Percentiles rank a stretch among this genome's conserved stretches.
Evolutionary conservation across 1,284 basidiomycete species (phyloP).

Genomic region (Pseudozyma flocculosa): DNA sequence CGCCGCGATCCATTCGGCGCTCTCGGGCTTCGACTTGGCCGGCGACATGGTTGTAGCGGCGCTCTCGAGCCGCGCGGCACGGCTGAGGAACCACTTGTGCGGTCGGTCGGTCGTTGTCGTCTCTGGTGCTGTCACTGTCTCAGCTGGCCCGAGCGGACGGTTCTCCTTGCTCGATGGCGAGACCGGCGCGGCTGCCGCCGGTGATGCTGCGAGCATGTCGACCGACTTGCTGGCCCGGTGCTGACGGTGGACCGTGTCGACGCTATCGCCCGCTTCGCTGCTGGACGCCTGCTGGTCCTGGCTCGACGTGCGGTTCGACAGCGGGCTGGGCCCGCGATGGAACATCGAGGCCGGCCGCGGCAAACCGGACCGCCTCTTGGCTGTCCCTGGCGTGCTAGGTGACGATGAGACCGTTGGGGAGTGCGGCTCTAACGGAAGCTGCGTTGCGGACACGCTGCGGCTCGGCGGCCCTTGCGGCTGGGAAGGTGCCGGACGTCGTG

Average conservation of each 20-base stretch:
- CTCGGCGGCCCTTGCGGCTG: too few relatives aligned
- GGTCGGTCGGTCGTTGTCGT: not conserved
- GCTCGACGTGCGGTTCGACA: not conserved
- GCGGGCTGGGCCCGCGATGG: constrained; percentile 4
- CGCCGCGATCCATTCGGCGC: constrained; percentile 26
- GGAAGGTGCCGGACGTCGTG: too few relatives aligned
- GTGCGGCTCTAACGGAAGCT: constrained; percentile 7
- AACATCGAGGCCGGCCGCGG: constrained; percentile 42
- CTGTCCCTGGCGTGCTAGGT: constrained; percentile 10
- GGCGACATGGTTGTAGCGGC: constrained; percentile 13
- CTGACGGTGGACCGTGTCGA: not conserved
- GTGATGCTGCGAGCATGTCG: not conserved
- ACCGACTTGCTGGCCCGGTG: not conserved
- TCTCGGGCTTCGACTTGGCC: constrained; percentile 34
- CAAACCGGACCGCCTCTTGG: constrained; percentile 16
- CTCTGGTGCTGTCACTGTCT: not conserved
- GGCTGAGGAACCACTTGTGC: constrained; percentile 13
- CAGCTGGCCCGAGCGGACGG: not conserved
- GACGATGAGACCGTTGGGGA: constrained; percentile 7
- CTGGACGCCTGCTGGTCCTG: not conserved
- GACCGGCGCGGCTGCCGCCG: not conserved
- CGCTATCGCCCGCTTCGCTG: not conserved
- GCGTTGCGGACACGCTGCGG: constrained; percentile 6
- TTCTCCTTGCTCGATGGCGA: constrained; percentile 1
- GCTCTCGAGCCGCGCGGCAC: constrained; percentile 17